phyloP scores from a whole-genome alignment of 768 basidiomycete genomes.

The Russula sp. region DNA sequence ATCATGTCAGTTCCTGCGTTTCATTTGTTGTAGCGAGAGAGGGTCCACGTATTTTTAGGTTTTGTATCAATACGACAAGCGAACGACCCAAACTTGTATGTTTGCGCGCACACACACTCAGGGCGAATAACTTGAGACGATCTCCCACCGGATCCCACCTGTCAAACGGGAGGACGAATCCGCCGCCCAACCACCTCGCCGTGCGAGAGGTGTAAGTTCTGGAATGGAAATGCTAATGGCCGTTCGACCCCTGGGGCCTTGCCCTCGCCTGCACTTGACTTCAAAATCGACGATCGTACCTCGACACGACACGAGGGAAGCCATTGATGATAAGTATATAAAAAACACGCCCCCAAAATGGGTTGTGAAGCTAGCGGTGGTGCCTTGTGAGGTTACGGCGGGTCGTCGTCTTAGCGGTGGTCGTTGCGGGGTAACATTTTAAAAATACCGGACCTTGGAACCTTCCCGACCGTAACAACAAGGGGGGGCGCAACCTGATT shows the following conservation, averaged over 20 bases:
- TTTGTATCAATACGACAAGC: neutral
- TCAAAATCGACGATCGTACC: neutral
- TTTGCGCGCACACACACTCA: neutral
- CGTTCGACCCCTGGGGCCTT: neutral
- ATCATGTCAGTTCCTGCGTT: neutral
- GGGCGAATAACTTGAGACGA: neutral
- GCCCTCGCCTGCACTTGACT: neutral
- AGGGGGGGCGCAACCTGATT: neutral
- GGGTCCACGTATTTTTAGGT: constrained; percentile 1
- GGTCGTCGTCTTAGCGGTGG: neutral
- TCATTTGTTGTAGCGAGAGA: neutral
- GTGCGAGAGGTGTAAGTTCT: no score
- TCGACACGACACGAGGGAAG: neutral
- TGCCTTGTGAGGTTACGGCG: neutral
- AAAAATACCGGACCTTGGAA: neutral
- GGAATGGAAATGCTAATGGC: no score
- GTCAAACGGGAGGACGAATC: neutral
- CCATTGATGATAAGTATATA: neutral
- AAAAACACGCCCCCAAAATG: neutral
- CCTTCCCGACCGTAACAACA: neutral
- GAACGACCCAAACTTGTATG: neutral
- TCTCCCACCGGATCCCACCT: neutral
- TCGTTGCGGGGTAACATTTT: neutral
- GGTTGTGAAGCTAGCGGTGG: neutral
- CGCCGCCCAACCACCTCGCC: neutral